Conservation (phyloP, 495 filamentous ascomycete species). For the Lichenothelia convexa region DNA sequence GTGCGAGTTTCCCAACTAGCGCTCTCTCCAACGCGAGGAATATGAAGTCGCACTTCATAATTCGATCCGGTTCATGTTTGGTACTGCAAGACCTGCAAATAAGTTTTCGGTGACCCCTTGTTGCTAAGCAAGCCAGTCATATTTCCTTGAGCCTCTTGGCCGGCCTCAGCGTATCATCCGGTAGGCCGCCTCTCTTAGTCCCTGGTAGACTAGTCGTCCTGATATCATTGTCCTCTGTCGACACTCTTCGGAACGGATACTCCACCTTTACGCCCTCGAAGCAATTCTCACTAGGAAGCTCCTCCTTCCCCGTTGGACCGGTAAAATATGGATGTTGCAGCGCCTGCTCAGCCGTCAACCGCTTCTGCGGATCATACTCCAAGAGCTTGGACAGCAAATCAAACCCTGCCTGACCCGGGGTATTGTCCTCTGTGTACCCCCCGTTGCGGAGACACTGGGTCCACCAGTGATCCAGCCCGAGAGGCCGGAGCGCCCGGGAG, state of each 20-base stretch:
- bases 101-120: too few species aligned
- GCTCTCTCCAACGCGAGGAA: too few species aligned
- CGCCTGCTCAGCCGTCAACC: constrained; percentile 69
- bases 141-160: constrained; percentile 50
- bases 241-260: constrained; percentile 81
- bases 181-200: constrained; percentile 75
- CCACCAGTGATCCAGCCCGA: constrained; percentile 47
- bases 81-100: too few species aligned
- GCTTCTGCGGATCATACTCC: constrained; percentile 81
- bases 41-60: too few species aligned
- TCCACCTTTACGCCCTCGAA: constrained; percentile 76
- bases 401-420: constrained; percentile 58
- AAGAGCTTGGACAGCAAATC: constrained; percentile 63
- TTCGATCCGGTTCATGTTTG: too few species aligned
- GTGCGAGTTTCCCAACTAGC: too few species aligned
- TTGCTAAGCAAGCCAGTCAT: too few species aligned
- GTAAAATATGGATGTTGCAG: constrained; percentile 78
- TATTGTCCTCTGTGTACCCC: constrained; percentile 12
- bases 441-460: constrained; percentile 31
- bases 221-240: constrained; percentile 88
- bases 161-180: constrained; percentile 57
- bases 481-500: constrained; percentile 22
- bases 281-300: constrained; percentile 52
- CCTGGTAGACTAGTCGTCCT: constrained; percentile 71
- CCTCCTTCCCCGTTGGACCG: constrained; percentile 31